phyloP scores from a whole-genome alignment of 192 early-diverging fungal genomes.

The Dimargaris cristalligena region DNA sequence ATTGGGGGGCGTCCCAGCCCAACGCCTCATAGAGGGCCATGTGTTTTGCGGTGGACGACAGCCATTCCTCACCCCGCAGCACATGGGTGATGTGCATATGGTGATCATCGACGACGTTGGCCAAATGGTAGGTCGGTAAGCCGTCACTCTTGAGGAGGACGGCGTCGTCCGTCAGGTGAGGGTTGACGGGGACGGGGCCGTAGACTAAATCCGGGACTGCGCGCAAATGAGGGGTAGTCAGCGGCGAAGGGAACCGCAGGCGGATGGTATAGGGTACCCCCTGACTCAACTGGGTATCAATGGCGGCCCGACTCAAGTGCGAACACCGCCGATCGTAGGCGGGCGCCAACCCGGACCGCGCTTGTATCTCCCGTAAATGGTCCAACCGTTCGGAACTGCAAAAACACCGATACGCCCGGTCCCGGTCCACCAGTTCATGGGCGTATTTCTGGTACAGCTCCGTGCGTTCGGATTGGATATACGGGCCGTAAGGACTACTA shows the following conservation, averaged over 20 bases:
- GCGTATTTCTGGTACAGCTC: slow-evolving; percentile 53
- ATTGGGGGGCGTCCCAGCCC: slow-evolving; percentile 60
- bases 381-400: slow-evolving; percentile 56
- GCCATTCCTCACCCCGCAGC: slow-evolving; percentile 89
- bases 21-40: slow-evolving; percentile 64
- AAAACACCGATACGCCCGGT: slow-evolving; percentile 79
- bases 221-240: no score
- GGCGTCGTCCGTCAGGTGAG: slow-evolving; percentile 60
- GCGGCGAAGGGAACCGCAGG: slow-evolving; percentile 43
- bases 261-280: slow-evolving; percentile 51
- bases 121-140: slow-evolving; percentile 84
- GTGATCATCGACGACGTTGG: slow-evolving; percentile 88
- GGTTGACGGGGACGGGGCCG: slow-evolving; percentile 48
- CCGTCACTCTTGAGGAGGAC: slow-evolving; percentile 87
- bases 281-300: slow-evolving; percentile 37
- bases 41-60: slow-evolving; percentile 87
- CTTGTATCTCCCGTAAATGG: slow-evolving; percentile 31
- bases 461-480: slow-evolving; percentile 65
- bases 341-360: slow-evolving; percentile 33
- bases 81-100: slow-evolving; percentile 86
- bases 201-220: slow-evolving; percentile 64
- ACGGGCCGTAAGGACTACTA: slow-evolving; percentile 35
- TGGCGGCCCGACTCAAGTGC: slow-evolving; percentile 42
- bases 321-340: slow-evolving; percentile 72
- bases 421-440: slow-evolving; percentile 41